Percentiles rank a stretch among this genome's conserved stretches.
Conservation (phyloP, 192 early-diverging fungal species). For the Thamnidium elegans region DNA sequence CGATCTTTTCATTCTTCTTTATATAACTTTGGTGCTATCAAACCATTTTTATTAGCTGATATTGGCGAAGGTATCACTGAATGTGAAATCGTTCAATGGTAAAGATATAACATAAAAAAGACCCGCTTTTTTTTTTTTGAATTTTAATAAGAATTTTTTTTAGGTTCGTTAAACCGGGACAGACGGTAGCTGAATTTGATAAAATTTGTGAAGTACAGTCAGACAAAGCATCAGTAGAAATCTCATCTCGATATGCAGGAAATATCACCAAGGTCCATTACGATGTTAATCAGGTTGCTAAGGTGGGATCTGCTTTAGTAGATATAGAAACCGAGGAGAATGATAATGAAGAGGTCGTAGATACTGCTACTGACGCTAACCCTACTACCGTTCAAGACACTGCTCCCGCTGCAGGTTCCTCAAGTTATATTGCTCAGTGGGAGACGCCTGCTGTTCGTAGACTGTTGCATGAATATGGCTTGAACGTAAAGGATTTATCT, state of each 20-base stretch:
- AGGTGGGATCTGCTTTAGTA: constrained; percentile 79
- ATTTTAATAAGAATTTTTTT: not conserved
- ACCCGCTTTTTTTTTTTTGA: not conserved
- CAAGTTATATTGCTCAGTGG: constrained; percentile 35
- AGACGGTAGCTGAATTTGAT: constrained; percentile 87
- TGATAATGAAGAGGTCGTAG: constrained; percentile 8
- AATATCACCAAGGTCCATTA: constrained; percentile 79
- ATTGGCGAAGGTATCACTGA: constrained; percentile 99
- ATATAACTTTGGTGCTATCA: constrained; percentile 15
- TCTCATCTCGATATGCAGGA: constrained; percentile 93
- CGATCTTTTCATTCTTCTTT: too few species aligned
- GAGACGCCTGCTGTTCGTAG: constrained; percentile 90
- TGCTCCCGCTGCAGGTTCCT: too few species aligned
- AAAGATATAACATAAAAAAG: not conserved
- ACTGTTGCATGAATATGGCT: constrained; percentile 73
- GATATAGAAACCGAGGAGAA: constrained; percentile 39
- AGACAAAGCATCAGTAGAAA: constrained; percentile 99
- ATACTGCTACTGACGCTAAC: too few species aligned
- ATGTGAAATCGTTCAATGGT: constrained; percentile 98
- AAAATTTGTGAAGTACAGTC: constrained; percentile 96
- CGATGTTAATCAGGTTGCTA: constrained; percentile 84
- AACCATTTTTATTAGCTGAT: constrained; percentile 89
- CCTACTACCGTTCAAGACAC: too few species aligned
- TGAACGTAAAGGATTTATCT: constrained; percentile 69
- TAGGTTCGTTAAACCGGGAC: constrained; percentile 93